Conservation (phyloP, 2,329 filamentous ascomycete genomes). For the Penicillium sp. region DNA sequence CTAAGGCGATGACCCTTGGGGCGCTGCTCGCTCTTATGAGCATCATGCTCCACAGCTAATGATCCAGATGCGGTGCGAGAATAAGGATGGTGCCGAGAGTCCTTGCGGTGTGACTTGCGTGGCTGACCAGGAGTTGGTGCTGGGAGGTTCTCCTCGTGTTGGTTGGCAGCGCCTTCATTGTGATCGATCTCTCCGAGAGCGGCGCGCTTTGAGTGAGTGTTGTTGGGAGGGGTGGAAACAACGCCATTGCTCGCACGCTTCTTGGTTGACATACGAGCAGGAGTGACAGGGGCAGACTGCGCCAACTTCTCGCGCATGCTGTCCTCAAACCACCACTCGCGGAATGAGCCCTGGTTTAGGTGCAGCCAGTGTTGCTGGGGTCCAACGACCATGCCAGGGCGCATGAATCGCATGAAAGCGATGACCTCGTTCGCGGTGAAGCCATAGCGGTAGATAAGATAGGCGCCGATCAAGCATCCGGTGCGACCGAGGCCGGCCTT, state of each 20-base stretch:
- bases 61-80: slow-evolving; percentile 55
- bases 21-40: slow-evolving; percentile 36
- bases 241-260: slow-evolving; percentile 69
- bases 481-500: slow-evolving; percentile 95
- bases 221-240: slow-evolving; percentile 81
- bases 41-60: slow-evolving; percentile 39
- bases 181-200: slow-evolving; percentile 93
- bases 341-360: slow-evolving; percentile 92
- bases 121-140: slow-evolving; percentile 95
- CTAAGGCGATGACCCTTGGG: slow-evolving; percentile 60
- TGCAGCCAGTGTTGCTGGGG: slow-evolving; percentile 99
- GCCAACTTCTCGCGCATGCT: slow-evolving; percentile 79
- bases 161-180: slow-evolving; percentile 59
- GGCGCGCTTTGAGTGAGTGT: slow-evolving; percentile 71
- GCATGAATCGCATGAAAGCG: slow-evolving; percentile 98
- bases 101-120: slow-evolving; percentile 78
- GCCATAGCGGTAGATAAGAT: slow-evolving; percentile 94
- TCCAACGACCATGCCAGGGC: slow-evolving; percentile 97
- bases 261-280: slow-evolving; percentile 55
- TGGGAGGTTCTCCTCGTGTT: slow-evolving; percentile 79
- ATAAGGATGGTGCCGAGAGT: slow-evolving; percentile 73
- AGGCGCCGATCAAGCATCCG: slow-evolving; percentile 94
- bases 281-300: slow-evolving; percentile 60
- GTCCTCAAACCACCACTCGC: slow-evolving; percentile 93
- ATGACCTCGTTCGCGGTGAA: slow-evolving; percentile 98